A percentile compares a stretch with the other conserved stretches of the same genome.
Evolutionary conservation across 371 early-diverging fungal species (phyloP).

Genomic region (Mucor racemosus): DNA sequence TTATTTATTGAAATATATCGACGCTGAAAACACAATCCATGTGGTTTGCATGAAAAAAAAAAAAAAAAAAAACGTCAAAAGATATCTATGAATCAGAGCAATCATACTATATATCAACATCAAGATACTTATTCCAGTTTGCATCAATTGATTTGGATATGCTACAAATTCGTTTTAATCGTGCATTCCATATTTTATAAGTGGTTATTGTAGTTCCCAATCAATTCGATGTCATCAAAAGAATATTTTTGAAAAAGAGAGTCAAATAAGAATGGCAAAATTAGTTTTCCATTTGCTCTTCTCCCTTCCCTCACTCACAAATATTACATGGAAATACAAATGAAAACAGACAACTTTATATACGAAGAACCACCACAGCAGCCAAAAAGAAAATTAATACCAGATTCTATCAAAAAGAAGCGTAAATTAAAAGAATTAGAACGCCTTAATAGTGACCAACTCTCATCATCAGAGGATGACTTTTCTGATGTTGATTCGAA

Average conservation of each 20-base stretch:
- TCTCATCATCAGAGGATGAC: constrained; percentile 14
- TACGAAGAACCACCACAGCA: not conserved
- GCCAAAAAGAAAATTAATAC: not conserved
- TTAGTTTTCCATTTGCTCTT: not conserved
- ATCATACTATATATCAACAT: not conserved
- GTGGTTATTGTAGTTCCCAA: not conserved
- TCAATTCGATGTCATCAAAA: constrained; percentile 4
- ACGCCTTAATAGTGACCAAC: constrained; percentile 7
- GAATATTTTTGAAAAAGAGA: not conserved
- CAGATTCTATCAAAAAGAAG: constrained; percentile 17
- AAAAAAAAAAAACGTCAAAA: not conserved
- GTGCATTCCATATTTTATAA: not conserved
- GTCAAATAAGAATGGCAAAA: not conserved
- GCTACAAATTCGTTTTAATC: not conserved
- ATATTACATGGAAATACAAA: not conserved
- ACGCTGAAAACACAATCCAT: not conserved
- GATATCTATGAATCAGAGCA: not conserved
- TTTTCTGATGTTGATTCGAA: constrained; percentile 5
- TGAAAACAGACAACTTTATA: not conserved
- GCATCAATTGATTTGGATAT: not conserved
- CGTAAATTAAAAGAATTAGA: constrained; percentile 13
- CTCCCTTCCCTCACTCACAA: not conserved
- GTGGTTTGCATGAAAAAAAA: too few relatives aligned
- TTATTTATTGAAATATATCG: not conserved
- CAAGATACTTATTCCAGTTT: not conserved